These are phyloP conservation scores for Botrytis deweyae DNA, from an alignment of 2,329 filamentous ascomycete genomes.

Conservation along the genomic window DNA sequence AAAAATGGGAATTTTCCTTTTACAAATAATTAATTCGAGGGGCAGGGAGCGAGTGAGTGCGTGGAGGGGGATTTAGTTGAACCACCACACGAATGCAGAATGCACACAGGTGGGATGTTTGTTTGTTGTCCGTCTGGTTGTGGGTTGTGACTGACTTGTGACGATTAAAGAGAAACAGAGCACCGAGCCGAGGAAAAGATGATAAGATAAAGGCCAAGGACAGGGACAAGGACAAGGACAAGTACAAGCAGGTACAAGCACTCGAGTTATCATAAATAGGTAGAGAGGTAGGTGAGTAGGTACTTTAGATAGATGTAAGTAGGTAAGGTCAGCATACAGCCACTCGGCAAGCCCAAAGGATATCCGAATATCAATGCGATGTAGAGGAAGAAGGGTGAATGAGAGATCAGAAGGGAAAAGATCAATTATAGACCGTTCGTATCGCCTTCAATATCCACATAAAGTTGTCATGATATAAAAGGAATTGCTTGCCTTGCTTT, in stretches of 20 bases:
- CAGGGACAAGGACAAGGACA: background rate
- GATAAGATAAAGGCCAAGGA: background rate
- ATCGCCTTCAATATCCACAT: background rate
- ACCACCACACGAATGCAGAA: background rate
- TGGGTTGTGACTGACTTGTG: background rate
- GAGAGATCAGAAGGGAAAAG: background rate
- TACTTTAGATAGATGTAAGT: background rate
- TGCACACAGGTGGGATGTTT: background rate
- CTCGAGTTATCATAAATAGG: background rate
- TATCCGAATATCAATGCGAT: background rate
- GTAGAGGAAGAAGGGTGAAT: background rate
- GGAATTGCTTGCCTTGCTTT: background rate
- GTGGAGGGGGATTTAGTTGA: background rate
- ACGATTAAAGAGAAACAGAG: background rate
- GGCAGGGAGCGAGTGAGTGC: conserved; percentile 17
- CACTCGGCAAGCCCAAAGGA: background rate
- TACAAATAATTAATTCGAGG: conserved; percentile 16
- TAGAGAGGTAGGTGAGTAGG: background rate
- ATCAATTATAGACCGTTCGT: background rate
- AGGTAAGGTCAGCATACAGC: background rate
- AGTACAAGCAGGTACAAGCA: background rate
- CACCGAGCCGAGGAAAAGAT: background rate
- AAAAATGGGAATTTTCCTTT: conserved; percentile 19
- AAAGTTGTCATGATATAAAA: background rate
- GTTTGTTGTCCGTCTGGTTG: background rate